Conservation (phyloP, 2,329 filamentous ascomycete genomes). For the Myriosclerotinia curreyana region DNA sequence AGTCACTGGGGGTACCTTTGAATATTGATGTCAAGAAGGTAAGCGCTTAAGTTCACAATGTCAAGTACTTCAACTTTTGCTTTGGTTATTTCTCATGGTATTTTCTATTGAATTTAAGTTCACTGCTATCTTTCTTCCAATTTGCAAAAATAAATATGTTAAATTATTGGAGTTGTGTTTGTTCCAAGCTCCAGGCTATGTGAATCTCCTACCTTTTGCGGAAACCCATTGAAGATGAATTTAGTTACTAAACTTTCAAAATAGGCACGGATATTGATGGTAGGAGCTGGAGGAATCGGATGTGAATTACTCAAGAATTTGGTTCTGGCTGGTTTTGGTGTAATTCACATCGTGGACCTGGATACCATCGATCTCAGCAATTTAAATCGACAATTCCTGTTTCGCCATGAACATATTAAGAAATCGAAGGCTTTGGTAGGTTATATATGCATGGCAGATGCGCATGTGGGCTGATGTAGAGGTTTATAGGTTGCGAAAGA, state of each 20-base stretch:
- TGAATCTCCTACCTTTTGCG: conserved; percentile 13
- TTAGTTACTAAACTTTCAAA: conserved; percentile 39
- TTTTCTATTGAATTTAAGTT: background rate
- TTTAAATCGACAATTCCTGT: conserved; percentile 95
- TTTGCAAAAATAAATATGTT: background rate
- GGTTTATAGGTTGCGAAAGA: conserved; percentile 77
- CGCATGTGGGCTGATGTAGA: conserved; percentile 22
- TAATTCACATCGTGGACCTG: conserved; percentile 92
- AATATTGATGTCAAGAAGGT: conserved; percentile 69
- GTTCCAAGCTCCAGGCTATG: background rate
- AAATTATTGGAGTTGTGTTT: conserved; percentile 1
- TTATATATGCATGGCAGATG: conserved; percentile 24
- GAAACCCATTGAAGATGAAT: conserved; percentile 9
- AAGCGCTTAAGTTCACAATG: conserved; percentile 28
- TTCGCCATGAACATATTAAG: conserved; percentile 95
- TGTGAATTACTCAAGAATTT: conserved; percentile 98
- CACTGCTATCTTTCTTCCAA: too few relatives aligned
- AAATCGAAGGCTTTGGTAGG: conserved; percentile 88
- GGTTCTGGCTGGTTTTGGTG: conserved; percentile 84
- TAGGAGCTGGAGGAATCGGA: conserved; percentile 94
- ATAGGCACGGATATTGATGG: conserved; percentile 84
- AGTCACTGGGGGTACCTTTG: conserved; percentile 64
- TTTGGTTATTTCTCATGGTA: background rate
- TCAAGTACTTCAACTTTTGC: background rate
- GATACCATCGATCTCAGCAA: conserved; percentile 99